Percentiles rank a stretch among this genome's conserved stretches.
Conservation (phyloP, 1,284 basidiomycete genomes). For the Ceraceosorus guamensis region DNA sequence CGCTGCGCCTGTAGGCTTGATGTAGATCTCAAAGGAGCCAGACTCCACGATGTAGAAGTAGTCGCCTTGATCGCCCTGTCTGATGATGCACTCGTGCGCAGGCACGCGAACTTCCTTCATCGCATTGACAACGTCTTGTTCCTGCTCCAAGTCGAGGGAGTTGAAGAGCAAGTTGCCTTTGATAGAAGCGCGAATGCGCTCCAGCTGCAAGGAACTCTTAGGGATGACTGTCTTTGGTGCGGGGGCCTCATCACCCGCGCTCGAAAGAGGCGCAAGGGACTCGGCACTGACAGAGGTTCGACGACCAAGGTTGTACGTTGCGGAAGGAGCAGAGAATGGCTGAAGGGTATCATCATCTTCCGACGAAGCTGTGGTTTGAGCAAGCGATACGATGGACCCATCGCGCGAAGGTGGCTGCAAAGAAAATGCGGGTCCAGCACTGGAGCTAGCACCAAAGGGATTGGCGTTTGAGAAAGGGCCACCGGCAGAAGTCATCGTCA, state of each 20-base stretch:
- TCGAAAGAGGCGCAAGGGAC: slow-evolving; percentile 54
- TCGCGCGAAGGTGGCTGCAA: not conserved
- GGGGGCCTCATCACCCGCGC: slow-evolving; percentile 49
- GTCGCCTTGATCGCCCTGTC: slow-evolving; percentile 92
- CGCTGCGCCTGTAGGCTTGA: slow-evolving; percentile 51
- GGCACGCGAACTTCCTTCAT: slow-evolving; percentile 81
- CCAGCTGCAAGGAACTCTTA: slow-evolving; percentile 77
- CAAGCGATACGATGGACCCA: not conserved
- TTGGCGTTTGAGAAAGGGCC: not conserved
- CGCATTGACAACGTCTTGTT: slow-evolving; percentile 80
- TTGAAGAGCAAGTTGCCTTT: slow-evolving; percentile 87
- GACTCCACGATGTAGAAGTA: slow-evolving; percentile 96
- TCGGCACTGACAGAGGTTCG: slow-evolving; percentile 96
- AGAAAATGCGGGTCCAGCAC: not conserved
- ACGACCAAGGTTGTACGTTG: slow-evolving; percentile 69
- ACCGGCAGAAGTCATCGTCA: not conserved
- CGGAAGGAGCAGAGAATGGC: slow-evolving; percentile 48
- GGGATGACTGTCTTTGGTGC: slow-evolving; percentile 55
- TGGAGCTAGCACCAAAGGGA: slow-evolving; percentile 3
- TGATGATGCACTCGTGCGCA: slow-evolving; percentile 76
- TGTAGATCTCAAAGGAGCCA: slow-evolving; percentile 79
- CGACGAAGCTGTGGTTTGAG: not conserved
- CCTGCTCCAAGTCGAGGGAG: slow-evolving; percentile 92
- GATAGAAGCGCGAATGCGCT: slow-evolving; percentile 78
- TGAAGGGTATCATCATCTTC: not conserved